phyloP scores from a whole-genome alignment of 2,329 filamentous ascomycete species.

The Epichloe sibirici region DNA sequence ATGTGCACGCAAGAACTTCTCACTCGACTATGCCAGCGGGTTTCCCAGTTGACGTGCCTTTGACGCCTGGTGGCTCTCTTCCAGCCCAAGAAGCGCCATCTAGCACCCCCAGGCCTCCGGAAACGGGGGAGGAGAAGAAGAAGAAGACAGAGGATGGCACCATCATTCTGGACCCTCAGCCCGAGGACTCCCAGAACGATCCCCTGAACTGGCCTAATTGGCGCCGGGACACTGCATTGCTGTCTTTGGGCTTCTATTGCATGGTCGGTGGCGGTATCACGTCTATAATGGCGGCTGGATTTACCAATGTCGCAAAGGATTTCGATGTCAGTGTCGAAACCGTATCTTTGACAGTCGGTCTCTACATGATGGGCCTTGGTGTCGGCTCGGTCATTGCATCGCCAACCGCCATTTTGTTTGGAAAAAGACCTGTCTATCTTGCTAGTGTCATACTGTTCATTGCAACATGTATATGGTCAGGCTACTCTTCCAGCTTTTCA shows the following conservation, averaged over 20 bases:
- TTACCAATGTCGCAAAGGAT: conserved; percentile 60
- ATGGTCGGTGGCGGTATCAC: conserved; percentile 91
- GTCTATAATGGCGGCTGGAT: conserved; percentile 78
- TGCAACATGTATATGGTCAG: conserved; percentile 70
- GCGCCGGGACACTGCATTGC: conserved; percentile 65
- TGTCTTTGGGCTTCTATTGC: conserved; percentile 83
- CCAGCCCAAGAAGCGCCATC: conserved; percentile 6
- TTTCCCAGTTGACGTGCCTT: conserved; percentile 24
- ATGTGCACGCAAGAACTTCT: conserved; percentile 6
- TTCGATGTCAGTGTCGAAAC: conserved; percentile 54
- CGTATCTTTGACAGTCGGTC: conserved; percentile 76
- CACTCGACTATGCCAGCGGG: conserved; percentile 40
- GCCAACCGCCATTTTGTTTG: conserved; percentile 81
- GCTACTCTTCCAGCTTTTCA: conserved; percentile 64
- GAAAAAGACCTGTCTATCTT: conserved; percentile 86
- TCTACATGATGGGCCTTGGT: conserved; percentile 91
- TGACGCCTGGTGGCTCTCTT: conserved; percentile 15
- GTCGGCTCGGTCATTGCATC: conserved; percentile 74
- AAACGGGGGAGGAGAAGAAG: conserved; percentile 29
- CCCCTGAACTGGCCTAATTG: conserved; percentile 83
- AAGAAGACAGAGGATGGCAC: conserved; percentile 73
- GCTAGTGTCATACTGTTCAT: conserved; percentile 67
- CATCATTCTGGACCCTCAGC: conserved; percentile 84
- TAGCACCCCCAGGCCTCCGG: conserved; percentile 5
- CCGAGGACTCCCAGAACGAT: conserved; percentile 81